Evolutionary conservation across 768 basidiomycete genomes (phyloP).

Genomic region (Trametes villosa): DNA sequence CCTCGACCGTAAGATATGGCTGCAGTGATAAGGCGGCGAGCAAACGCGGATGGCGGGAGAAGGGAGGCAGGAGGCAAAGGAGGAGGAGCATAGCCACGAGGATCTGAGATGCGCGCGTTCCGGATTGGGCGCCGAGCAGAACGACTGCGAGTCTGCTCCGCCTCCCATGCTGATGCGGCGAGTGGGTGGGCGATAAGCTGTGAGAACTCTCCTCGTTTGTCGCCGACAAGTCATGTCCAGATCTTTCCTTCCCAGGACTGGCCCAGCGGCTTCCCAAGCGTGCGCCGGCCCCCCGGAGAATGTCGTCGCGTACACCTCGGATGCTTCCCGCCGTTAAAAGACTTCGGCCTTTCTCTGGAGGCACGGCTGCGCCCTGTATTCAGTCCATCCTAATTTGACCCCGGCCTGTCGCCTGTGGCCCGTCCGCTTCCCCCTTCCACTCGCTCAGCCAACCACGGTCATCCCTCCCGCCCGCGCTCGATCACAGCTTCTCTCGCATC

Average conservation of each 20-base stretch:
- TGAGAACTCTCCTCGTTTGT: constrained; percentile 26
- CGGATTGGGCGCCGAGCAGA: constrained; percentile 2
- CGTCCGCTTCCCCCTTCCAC: constrained; percentile 11
- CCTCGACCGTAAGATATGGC: no score
- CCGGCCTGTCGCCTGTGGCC: constrained; percentile 15
- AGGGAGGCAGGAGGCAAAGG: no score
- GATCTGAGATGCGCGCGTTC: constrained; percentile 16
- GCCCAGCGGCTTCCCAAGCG: constrained; percentile 28
- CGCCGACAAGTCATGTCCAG: constrained; percentile 24
- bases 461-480: constrained; percentile 1
- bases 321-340: constrained; percentile 33
- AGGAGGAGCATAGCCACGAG: constrained; percentile 15
- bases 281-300: constrained; percentile 30
- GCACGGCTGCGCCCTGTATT: constrained; percentile 29
- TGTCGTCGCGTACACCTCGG: constrained; percentile 35
- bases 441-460: constrained; percentile 1
- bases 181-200: constrained; percentile 29
- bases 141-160: neutral
- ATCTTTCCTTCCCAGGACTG: constrained; percentile 24
- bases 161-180: constrained; percentile 15
- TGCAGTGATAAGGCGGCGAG: no score
- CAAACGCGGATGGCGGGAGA: no score
- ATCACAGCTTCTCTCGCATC: neutral
- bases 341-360: constrained; percentile 35
- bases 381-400: constrained; percentile 27